Base-by-base conservation (phyloP, 1,284 basidiomycete species). In the Hypsizygus ulmarius region DNA sequence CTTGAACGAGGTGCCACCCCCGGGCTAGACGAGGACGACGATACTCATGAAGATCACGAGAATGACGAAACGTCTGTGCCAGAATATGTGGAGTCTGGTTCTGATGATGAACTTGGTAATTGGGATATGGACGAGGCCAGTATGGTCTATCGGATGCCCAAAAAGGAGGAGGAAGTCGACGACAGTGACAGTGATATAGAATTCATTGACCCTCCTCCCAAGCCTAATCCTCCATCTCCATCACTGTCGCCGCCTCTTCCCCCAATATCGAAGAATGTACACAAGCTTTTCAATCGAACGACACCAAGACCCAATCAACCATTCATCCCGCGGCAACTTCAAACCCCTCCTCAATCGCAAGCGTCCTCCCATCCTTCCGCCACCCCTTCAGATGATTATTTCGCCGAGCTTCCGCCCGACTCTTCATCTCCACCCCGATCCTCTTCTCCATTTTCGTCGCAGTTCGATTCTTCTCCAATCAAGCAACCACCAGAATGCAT, bases 101-200 rank as follows among this genome's bases (percentile, higher is more conserved):
- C 71, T 14, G 72, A 73, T 8, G 74, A 75, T 51, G 74, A 75
- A 57, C 65, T 77, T 9, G 67, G 63, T 37, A 61, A 62, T 39
- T 73, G 70, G 67, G 61, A 63, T 21, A 44, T 58, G 8, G 60
- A 66, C 34, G 68, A 69, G 50, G 62, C 64, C 27, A 68, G 60
- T 35, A 54, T 54, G 38, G 53, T 68, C 25, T 60, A 63, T 43
- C 60, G 56, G 39, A 47, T 64, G 21, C 44, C 47, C 33, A 61
- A 63, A 42, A 33, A 51, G 25, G 50, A 55, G 39, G 47, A 44
- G 58, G 21, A 25, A 7, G 21, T 7, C 21, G 7, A 25, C 21
- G 21, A 66, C 40, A 60, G 58, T 44, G 64, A 66, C 38, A 59
- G 61, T 39, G 65, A 69, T 52, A 39, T 51, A 30, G 45, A 54